A percentile compares a stretch with the other conserved stretches of the same genome.
These are phyloP conservation scores for Gastrolobium bilobum DNA, from an alignment of 306 rosid genomes.

Conservation along the genomic window DNA sequence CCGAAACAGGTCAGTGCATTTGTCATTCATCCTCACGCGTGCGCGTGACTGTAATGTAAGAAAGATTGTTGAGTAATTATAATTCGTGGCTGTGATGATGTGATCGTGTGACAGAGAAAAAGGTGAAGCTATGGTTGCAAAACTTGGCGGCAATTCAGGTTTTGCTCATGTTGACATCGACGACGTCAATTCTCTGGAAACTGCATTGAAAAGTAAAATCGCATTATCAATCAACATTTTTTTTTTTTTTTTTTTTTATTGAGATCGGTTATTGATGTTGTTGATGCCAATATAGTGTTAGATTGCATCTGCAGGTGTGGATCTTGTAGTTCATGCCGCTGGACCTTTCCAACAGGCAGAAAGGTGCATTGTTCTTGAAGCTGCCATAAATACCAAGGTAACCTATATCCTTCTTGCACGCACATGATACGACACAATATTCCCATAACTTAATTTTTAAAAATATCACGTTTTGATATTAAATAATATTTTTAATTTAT, in stretches of 20 bases:
- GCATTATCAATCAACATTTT: background rate
- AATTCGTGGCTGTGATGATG: background rate
- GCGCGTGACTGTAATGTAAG: background rate
- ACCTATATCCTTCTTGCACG: background rate
- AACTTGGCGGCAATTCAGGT: conserved; percentile 69
- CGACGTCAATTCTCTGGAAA: conserved; percentile 64
- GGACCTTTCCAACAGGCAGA: conserved; percentile 94
- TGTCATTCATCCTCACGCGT: background rate
- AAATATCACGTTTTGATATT: too few species aligned
- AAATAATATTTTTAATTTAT: too few species aligned
- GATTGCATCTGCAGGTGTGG: conserved; percentile 70
- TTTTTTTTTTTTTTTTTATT: background rate
- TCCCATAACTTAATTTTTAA: too few species aligned
- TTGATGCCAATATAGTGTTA: conserved; percentile 18
- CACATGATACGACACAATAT: too few species aligned
- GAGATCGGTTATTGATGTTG: conserved; percentile 6
- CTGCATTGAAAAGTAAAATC: conserved; percentile 67
- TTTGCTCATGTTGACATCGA: conserved; percentile 72
- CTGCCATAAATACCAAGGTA: conserved; percentile 83
- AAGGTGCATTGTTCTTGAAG: conserved; percentile 86
- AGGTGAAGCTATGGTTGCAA: conserved; percentile 71
- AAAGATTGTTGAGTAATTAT: background rate
- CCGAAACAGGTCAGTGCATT: conserved; percentile 69
- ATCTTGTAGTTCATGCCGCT: conserved; percentile 92
- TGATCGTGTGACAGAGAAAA: conserved; percentile 65